Evolutionary conservation across 192 early-diverging fungal genomes (phyloP), one percentile per base, ranked within the genome.

Genomic region (Linderina pennispora): DNA sequence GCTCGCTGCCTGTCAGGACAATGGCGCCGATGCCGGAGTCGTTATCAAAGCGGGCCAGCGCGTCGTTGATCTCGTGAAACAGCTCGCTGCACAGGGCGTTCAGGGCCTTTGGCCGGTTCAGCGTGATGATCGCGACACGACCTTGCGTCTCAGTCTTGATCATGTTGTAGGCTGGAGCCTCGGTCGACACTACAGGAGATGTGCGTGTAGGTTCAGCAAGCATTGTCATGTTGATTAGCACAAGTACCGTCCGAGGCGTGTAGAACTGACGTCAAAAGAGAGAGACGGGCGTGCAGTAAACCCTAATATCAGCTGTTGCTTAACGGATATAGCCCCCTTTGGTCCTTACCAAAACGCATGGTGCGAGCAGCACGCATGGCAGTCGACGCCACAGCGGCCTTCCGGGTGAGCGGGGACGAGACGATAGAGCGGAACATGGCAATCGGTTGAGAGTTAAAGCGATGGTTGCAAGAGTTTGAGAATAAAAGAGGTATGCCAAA

Each of bases 41-140:
- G 42, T 59, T 56, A 56, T 99, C 91, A 45, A 86, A 87, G 18
- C 74, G 77, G 36, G 72, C 66, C 9, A 99, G 62, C 4, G 86
- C 94, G 22, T 86, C 78, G 75, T 97, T 97, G 41, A 99, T 72
- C 62, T 99, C 96, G 35, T 75, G 53, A 75, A 99, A 92, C 34
- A 99, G 79, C 36, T 88, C 88, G 58, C 81, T 86, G 78, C 83
- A 92, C 38, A 99, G 81, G 8, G 96, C 96, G 65, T 99, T 99
- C 28, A 99, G 81, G 23, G 91, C 92, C 78, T 96, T 94, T 55
- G 91, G 92, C 8, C 96, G 86, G 80, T 97, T 82, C 40, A 96
- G 82, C 0, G 87, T 90, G 34, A 96, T 81, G 28, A 99, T 48
- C 11, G 81, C 96, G 34, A 99, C 96, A 43, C 81, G 80, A 33